A percentile compares a stretch with the other conserved stretches of the same genome.
Conservation (phyloP, 331 rosid genomes). For the Prunus yedoensis region DNA sequence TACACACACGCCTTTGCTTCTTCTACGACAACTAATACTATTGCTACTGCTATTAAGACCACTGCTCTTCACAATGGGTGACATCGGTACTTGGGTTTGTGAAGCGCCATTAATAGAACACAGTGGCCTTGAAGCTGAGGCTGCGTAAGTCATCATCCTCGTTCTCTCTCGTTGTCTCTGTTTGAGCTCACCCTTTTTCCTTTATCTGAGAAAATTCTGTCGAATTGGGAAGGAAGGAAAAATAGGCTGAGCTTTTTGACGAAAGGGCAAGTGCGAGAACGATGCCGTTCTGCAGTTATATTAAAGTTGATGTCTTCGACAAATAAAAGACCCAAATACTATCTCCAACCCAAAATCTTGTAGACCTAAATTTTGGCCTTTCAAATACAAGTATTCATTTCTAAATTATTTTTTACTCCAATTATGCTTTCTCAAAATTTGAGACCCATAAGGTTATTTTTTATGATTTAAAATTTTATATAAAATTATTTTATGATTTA, state of each 20-base stretch:
- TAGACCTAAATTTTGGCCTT: too few relatives aligned
- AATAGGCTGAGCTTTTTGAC: background rate
- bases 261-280: background rate
- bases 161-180: background rate
- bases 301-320: too few relatives aligned
- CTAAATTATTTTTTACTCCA: too few relatives aligned
- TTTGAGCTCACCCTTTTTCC: background rate
- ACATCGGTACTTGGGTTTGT: conserved; percentile 21
- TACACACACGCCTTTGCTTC: conserved; percentile 14
- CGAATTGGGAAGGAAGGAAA: background rate
- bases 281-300: too few relatives aligned
- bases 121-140: conserved; percentile 38
- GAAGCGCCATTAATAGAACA: conserved; percentile 36
- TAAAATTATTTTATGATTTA: too few relatives aligned
- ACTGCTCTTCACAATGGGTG: conserved; percentile 9
- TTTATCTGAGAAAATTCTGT: background rate
- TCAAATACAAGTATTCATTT: too few relatives aligned
- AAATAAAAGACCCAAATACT: too few relatives aligned
- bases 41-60: background rate
- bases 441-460: too few relatives aligned
- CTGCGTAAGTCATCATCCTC: conserved; percentile 39
- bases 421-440: too few relatives aligned
- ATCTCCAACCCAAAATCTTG: too few relatives aligned
- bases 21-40: conserved; percentile 3
- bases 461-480: too few relatives aligned